Conservation (phyloP, 2,329 filamentous ascomycete genomes). For the Epichloe coenophiala region DNA sequence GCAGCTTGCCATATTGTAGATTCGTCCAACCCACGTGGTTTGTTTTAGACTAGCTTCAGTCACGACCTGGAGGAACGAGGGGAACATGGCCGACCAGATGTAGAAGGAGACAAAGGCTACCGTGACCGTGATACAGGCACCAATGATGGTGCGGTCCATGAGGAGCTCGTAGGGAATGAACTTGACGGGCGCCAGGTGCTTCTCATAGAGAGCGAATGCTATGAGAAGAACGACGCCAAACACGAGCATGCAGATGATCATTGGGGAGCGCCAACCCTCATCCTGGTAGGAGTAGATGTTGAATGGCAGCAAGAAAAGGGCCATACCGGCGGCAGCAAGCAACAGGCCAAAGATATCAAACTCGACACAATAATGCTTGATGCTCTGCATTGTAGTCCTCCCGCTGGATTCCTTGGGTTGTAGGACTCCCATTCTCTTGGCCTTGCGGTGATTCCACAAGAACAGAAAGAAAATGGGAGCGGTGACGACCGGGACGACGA, state of each 20-base stretch:
- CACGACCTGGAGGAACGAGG: constrained; percentile 42
- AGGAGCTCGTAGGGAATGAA: constrained; percentile 42
- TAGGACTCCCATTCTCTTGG: constrained; percentile 27
- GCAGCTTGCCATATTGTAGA: constrained; percentile 36
- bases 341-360: constrained; percentile 31
- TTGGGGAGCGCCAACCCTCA: constrained; percentile 35
- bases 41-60: constrained; percentile 27
- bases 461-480: constrained; percentile 41
- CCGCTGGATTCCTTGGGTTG: background rate
- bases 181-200: constrained; percentile 39
- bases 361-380: constrained; percentile 37
- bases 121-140: constrained; percentile 30
- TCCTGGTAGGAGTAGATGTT: constrained; percentile 36
- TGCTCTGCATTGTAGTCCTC: constrained; percentile 21
- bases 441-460: constrained; percentile 40
- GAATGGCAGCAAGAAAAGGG: constrained; percentile 52
- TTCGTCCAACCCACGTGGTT: constrained; percentile 31
- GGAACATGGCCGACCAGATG: constrained; percentile 40
- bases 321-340: constrained; percentile 30
- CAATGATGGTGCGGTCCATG: constrained; percentile 36
- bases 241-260: constrained; percentile 47
- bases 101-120: constrained; percentile 37
- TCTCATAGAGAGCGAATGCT: constrained; percentile 43
- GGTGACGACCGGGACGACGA: constrained; percentile 41
- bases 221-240: constrained; percentile 45